phyloP scores from a whole-genome alignment of 2,329 filamentous ascomycete genomes.

The Macrophomina phaseolina region DNA sequence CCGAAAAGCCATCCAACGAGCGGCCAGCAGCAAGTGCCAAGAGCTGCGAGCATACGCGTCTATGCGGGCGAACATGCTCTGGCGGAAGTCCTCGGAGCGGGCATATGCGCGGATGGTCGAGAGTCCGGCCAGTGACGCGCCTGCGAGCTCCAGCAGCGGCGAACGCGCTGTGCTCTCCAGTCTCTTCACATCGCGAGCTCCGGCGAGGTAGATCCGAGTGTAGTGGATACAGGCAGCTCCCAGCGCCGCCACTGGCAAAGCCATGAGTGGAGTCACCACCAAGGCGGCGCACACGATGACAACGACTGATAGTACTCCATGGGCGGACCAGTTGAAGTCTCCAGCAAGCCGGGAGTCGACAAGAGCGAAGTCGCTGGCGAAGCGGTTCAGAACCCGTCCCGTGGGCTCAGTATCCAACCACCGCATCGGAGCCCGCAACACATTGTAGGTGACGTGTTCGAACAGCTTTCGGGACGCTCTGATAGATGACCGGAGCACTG shows the following conservation, averaged over 20 bases:
- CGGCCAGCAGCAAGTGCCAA: not conserved
- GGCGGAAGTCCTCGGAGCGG: not conserved
- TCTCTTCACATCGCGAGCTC: slow-evolving; percentile 22
- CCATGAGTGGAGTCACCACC: not conserved
- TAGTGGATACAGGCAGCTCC: slow-evolving; percentile 8
- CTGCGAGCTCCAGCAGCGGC: not conserved
- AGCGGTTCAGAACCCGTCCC: slow-evolving; percentile 23
- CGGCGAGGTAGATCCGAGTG: slow-evolving; percentile 5
- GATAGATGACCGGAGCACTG: slow-evolving; percentile 31
- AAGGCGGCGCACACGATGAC: slow-evolving; percentile 10
- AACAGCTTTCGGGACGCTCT: not conserved
- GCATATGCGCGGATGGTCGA: slow-evolving; percentile 22
- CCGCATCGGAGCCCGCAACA: slow-evolving; percentile 16
- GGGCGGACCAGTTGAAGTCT: slow-evolving; percentile 15
- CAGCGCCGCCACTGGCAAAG: slow-evolving; percentile 10
- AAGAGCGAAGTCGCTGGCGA: slow-evolving; percentile 16
- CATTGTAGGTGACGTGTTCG: not conserved
- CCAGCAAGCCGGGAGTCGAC: slow-evolving; percentile 23
- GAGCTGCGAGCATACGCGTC: slow-evolving; percentile 7
- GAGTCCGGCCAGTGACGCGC: slow-evolving; percentile 8
- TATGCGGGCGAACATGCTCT: slow-evolving; percentile 8
- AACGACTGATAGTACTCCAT: slow-evolving; percentile 8
- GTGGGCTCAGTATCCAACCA: slow-evolving; percentile 24
- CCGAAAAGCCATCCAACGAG: not conserved
- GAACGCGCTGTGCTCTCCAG: slow-evolving; percentile 8